Evolutionary conservation across 139 green algal genomes (phyloP).

Genomic region (Chlorella vulgaris): DNA sequence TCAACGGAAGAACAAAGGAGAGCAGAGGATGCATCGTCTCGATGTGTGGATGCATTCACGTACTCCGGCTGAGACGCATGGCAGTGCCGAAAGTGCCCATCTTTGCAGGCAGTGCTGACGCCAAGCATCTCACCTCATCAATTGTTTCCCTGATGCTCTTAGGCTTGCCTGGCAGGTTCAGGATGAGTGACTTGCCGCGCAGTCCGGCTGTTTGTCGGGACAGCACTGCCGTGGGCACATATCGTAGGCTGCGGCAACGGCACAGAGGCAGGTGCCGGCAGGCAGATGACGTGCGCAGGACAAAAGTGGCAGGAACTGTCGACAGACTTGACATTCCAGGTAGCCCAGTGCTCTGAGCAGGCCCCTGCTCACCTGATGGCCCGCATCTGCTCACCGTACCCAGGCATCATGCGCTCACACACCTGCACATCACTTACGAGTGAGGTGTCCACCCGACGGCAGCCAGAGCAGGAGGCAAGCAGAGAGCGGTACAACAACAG

Average conservation of each 20-base stretch:
- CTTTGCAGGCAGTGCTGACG: too few species aligned
- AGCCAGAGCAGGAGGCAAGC: too few species aligned
- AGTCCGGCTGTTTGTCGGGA: constrained; percentile 91
- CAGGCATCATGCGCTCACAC: constrained; percentile 88
- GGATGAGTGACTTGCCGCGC: constrained; percentile 78
- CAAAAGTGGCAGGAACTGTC: not conserved
- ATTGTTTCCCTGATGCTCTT: constrained; percentile 94
- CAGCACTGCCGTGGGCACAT: constrained; percentile 92
- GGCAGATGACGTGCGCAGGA: not conserved
- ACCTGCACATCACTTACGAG: constrained; percentile 48
- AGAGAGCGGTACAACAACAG: too few species aligned
- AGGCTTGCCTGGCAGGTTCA: constrained; percentile 93
- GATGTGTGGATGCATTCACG: too few species aligned
- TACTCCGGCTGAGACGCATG: too few species aligned
- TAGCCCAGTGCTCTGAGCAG: not conserved
- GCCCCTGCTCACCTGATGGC: constrained; percentile 59
- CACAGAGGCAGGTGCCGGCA: not conserved
- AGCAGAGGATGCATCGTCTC: too few species aligned
- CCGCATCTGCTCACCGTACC: constrained; percentile 95
- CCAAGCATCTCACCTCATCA: constrained; percentile 83
- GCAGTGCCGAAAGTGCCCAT: not conserved
- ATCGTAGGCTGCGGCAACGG: constrained; percentile 52
- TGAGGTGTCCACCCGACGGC: too few species aligned
- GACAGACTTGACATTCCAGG: not conserved
- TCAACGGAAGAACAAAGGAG: not conserved